Base-by-base conservation (phyloP, 495 filamentous ascomycete species). In the Bryoglossum gracile region DNA sequence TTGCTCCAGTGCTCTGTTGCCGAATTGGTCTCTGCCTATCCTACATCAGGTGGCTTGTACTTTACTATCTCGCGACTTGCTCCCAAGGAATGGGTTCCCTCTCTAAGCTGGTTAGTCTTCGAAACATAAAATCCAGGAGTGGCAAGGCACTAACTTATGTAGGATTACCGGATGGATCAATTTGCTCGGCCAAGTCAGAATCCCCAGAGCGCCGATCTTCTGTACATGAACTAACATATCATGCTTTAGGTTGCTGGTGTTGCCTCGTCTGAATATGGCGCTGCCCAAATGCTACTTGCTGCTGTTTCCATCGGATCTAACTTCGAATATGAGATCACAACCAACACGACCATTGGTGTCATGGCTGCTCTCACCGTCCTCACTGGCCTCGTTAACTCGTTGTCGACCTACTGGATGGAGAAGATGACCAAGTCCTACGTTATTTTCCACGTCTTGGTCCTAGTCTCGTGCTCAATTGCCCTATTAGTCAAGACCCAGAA, bases 251-350 rank as follows among this genome's bases (percentile, higher is more conserved):
- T 84, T 34, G 73, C 76, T 8, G 82, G 82, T 30, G 70, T 78
- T 24, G 82, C 82, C 5, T 79, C 77, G 0, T 77, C 80, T 1
- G 81, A 83, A 53, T 86, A 85, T 53, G 81, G 80, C 4, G 73
- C 78, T 4, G 76, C 79, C 0, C 79, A 84, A 60, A 74, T 86
- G 72, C 74, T 85, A 26, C 66, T 86, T 4, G 81, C 81, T 3
- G 78, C 78, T 13, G 76, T 81, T 10, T 76, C 76, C 4, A 84
- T 86, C 73, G 70, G 70, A 19, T 67, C 73, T 4, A 63, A 73
- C 50, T 76, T 79, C 56, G 58, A 68, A 10, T 83, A 79, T 54
- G 44, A 58, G 4, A 77, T 79, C 10, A 79, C 71, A 2, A 68
- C 59, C 8, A 59, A 67, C 25, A 68, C 73, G 8, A 78, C 76